These are phyloP conservation scores for Annulohypoxylon nitens DNA, from an alignment of 495 filamentous ascomycete species.

Conservation along the genomic window DNA sequence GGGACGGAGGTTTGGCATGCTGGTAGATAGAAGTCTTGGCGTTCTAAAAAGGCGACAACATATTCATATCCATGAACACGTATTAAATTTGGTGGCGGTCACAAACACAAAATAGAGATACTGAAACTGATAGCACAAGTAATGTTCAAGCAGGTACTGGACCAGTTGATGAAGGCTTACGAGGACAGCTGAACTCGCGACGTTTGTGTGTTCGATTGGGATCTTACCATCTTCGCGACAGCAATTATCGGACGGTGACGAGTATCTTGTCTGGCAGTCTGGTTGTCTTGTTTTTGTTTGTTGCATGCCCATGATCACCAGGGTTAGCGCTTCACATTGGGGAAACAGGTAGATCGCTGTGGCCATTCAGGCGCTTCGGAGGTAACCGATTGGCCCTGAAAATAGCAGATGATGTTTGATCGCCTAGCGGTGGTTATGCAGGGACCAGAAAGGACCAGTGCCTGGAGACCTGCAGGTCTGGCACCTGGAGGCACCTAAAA, in stretches of 20 bases:
- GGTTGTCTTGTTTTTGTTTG: constrained; percentile 19
- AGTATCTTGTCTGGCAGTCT: not conserved
- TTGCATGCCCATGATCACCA: constrained; percentile 29
- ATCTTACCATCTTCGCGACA: constrained; percentile 10
- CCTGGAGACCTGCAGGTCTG: too few species aligned
- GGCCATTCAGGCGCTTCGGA: constrained; percentile 26
- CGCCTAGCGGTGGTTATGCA: constrained; percentile 32
- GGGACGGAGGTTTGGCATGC: not conserved
- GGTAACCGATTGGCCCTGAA: constrained; percentile 27
- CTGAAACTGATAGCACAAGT: not conserved
- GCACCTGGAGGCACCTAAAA: not conserved
- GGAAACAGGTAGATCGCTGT: constrained; percentile 18
- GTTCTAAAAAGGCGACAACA: not conserved
- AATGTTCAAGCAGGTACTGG: not conserved
- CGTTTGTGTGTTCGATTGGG: not conserved
- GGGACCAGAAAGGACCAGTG: not conserved
- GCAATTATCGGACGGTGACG: constrained; percentile 1
- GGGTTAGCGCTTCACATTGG: constrained; percentile 30
- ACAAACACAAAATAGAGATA: not conserved
- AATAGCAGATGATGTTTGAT: constrained; percentile 39
- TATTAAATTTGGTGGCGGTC: not conserved
- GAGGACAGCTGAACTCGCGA: constrained; percentile 3
- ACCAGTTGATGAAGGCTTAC: not conserved
- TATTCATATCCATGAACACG: not conserved
- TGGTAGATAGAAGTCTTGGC: not conserved